Evolutionary conservation across 2,329 filamentous ascomycete genomes (phyloP).

Genomic region (Aspergillus intermedius): DNA sequence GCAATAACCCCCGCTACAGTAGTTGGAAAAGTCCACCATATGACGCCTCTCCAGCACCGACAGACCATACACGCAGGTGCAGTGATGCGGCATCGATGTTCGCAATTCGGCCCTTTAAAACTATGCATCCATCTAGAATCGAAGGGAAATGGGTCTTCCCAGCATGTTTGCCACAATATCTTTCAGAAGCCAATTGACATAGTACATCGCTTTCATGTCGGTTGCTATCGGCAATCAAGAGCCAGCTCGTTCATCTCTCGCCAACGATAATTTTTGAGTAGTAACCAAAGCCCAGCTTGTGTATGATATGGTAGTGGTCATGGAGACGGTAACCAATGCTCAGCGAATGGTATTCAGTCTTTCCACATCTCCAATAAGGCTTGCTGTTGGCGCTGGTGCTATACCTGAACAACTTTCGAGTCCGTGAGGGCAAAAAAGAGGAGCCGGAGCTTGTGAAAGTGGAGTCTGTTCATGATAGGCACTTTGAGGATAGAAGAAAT

Average conservation of each 20-base stretch:
- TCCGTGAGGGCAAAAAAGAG: no score
- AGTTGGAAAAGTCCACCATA: conserved; percentile 9
- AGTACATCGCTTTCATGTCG: conserved; percentile 9
- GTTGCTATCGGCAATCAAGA: no score
- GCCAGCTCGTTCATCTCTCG: conserved; percentile 8
- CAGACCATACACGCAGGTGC: conserved; percentile 12
- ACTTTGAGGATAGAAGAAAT: no score
- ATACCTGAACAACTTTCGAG: no score
- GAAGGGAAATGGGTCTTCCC: conserved; percentile 8
- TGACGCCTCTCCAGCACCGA: conserved; percentile 13
- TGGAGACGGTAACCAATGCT: conserved; percentile 35
- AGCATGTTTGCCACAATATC: conserved; percentile 1
- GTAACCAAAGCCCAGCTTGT: conserved; percentile 42
- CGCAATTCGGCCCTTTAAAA: conserved; percentile 14
- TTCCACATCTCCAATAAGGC: conserved; percentile 8
- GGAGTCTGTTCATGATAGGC: no score
- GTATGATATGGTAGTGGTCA: conserved; percentile 34
- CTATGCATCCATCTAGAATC: conserved; percentile 12
- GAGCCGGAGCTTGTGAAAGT: no score
- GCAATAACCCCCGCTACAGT: conserved; percentile 11
- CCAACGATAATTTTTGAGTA: conserved; percentile 43
- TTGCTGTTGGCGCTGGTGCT: no score
- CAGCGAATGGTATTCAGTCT: conserved; percentile 33
- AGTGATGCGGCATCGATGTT: conserved; percentile 14
- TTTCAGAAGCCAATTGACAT: conserved; percentile 3